phyloP scores from a whole-genome alignment of 2,329 filamentous ascomycete genomes.

The Fusarium caatingaense region DNA sequence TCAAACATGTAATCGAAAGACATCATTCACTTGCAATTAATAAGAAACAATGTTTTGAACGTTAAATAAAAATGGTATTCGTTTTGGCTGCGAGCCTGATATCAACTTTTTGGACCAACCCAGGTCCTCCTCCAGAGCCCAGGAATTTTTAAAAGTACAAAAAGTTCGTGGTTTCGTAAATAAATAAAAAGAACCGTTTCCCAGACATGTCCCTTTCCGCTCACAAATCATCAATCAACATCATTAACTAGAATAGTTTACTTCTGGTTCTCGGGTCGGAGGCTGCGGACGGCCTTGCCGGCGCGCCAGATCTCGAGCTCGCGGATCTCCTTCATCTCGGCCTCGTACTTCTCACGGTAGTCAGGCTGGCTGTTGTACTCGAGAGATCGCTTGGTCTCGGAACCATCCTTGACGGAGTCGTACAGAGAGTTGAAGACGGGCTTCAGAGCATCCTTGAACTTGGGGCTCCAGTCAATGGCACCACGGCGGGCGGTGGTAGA shows the following conservation, averaged over 20 bases:
- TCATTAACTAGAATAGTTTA: slow-evolving; percentile 55
- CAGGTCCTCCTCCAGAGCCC: slow-evolving; percentile 40
- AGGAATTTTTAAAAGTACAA: slow-evolving; percentile 43
- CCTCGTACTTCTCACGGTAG: slow-evolving; percentile 97
- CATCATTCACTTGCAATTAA: not conserved
- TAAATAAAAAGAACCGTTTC: slow-evolving; percentile 36
- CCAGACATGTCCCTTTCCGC: slow-evolving; percentile 24
- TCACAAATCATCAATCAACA: slow-evolving; percentile 30
- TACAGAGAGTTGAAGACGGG: slow-evolving; percentile 98
- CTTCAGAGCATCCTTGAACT: slow-evolving; percentile 98
- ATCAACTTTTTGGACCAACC: slow-evolving; percentile 47
- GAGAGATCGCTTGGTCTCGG: slow-evolving; percentile 94
- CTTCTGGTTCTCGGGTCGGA: slow-evolving; percentile 89
- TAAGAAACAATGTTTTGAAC: not conserved
- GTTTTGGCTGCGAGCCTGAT: slow-evolving; percentile 40
- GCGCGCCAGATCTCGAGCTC: slow-evolving; percentile 99
- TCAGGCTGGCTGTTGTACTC: slow-evolving; percentile 96
- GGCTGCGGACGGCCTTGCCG: slow-evolving; percentile 92
- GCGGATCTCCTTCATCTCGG: slow-evolving; percentile 98
- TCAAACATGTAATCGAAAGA: not conserved
- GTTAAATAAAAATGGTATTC: slow-evolving; percentile 39
- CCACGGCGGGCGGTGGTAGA: slow-evolving; percentile 98
- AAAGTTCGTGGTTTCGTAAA: slow-evolving; percentile 43
- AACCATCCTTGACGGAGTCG: slow-evolving; percentile 88
- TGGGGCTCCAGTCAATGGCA: slow-evolving; percentile 97